These are phyloP conservation scores for Mortierella sp. DNA, from an alignment of 371 early-diverging fungal genomes.

Conservation along the genomic window DNA sequence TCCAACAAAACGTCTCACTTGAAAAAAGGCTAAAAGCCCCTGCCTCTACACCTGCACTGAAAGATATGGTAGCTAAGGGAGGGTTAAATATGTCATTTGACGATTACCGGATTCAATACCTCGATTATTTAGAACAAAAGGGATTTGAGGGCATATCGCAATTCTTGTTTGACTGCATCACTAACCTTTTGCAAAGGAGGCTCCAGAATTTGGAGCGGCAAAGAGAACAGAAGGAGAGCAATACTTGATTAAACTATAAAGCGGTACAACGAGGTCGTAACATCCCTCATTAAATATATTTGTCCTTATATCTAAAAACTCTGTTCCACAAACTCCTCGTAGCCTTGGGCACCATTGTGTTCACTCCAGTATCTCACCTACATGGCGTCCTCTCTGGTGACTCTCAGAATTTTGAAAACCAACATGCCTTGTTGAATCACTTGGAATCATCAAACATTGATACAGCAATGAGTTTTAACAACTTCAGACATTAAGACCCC, in stretches of 20 bases:
- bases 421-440: too few relatives aligned
- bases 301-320: too few relatives aligned
- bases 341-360: too few relatives aligned
- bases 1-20: constrained; percentile 11
- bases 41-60: constrained; percentile 29
- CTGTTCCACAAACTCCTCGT: too few relatives aligned
- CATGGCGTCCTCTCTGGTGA: too few relatives aligned
- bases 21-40: constrained; percentile 42
- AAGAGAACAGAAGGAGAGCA: constrained; percentile 8
- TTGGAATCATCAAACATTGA: too few relatives aligned
- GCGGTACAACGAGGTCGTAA: neutral
- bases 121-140: constrained; percentile 58
- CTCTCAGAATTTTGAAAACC: too few relatives aligned
- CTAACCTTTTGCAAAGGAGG: constrained; percentile 27
- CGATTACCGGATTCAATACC: constrained; percentile 64
- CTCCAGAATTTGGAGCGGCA: constrained; percentile 29
- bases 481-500: too few relatives aligned
- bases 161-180: constrained; percentile 63
- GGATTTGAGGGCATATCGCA: constrained; percentile 65
- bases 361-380: too few relatives aligned
- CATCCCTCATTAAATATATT: neutral
- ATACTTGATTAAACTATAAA: neutral
- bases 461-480: too few relatives aligned
- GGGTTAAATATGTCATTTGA: constrained; percentile 58
- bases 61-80: constrained; percentile 50